Evolutionary conservation across 73 alveolate species (phyloP).

Genomic region (Tetrahymena elliotti): DNA sequence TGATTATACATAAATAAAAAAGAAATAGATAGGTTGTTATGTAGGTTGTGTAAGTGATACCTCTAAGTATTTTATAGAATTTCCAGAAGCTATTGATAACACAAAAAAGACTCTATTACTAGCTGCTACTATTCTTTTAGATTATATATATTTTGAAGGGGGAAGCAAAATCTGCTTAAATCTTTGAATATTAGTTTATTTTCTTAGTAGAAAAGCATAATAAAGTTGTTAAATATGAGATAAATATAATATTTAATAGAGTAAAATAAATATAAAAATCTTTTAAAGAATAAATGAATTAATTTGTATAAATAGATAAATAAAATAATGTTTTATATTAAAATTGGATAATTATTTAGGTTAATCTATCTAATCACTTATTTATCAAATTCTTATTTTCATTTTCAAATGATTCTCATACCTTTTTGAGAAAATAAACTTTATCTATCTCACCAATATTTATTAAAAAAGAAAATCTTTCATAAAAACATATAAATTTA

Average conservation of each 20-base stretch:
- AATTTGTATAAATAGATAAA: no score
- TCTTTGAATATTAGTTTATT: background rate
- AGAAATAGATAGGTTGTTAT: background rate
- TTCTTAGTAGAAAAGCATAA: background rate
- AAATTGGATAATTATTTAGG: no score
- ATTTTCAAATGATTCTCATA: no score
- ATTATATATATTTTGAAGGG: background rate
- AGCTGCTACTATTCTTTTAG: background rate
- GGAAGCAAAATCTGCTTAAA: background rate
- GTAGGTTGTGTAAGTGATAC: background rate
- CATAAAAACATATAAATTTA: no score
- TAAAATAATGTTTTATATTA: no score
- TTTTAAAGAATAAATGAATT: no score
- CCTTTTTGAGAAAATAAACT: no score
- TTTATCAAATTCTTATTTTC: no score
- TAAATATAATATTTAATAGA: no score
- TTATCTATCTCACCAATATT: no score
- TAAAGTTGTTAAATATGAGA: background rate
- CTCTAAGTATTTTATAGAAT: background rate
- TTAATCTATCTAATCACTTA: no score
- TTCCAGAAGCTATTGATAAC: background rate
- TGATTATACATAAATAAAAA: background rate
- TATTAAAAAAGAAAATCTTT: no score
- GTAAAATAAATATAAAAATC: background rate
- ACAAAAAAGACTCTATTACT: background rate